Evolutionary conservation across 169 alveolate genomes (phyloP).

Genomic region (Cryptosporidium ubiquitum): DNA sequence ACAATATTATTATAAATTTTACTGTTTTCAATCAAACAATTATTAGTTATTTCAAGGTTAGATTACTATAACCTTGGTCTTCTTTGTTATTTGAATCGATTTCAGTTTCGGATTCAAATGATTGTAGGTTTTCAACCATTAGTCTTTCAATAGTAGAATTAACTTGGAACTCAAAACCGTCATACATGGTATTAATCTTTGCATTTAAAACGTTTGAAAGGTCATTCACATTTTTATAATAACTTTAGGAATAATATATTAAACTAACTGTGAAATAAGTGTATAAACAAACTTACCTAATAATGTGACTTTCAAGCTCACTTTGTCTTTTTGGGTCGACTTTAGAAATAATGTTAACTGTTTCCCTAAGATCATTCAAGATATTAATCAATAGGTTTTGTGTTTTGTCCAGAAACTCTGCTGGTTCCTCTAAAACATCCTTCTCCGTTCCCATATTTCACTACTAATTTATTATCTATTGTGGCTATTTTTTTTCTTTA

Average conservation of each 20-base stretch:
- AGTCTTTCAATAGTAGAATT: slow-evolving; percentile 47
- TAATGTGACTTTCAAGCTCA: slow-evolving; percentile 37
- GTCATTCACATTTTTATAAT: slow-evolving; percentile 19
- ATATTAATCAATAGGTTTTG: slow-evolving; percentile 15
- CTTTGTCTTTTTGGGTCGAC: slow-evolving; percentile 47
- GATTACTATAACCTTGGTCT: background rate
- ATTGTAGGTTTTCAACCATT: slow-evolving; percentile 10
- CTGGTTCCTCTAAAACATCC: background rate
- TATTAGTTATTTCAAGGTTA: background rate
- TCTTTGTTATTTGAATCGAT: background rate
- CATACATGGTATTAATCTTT: slow-evolving; percentile 30
- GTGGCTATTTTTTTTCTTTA: background rate
- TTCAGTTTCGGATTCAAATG: background rate
- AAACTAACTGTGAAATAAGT: background rate
- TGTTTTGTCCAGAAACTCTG: slow-evolving; percentile 29
- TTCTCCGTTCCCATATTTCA: background rate
- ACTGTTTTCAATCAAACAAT: background rate
- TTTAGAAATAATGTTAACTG: slow-evolving; percentile 37
- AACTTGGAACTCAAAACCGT: slow-evolving; percentile 47
- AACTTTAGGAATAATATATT: background rate
- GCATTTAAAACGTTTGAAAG: slow-evolving; percentile 39
- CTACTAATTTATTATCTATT: background rate
- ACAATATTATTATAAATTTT: no score
- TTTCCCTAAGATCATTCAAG: slow-evolving; percentile 26
- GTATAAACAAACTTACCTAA: slow-evolving; percentile 2